Evolutionary conservation across 2,329 filamentous ascomycete genomes (phyloP), one percentile per base, ranked within the genome.

Genomic region (Ophiostoma perfectum): DNA sequence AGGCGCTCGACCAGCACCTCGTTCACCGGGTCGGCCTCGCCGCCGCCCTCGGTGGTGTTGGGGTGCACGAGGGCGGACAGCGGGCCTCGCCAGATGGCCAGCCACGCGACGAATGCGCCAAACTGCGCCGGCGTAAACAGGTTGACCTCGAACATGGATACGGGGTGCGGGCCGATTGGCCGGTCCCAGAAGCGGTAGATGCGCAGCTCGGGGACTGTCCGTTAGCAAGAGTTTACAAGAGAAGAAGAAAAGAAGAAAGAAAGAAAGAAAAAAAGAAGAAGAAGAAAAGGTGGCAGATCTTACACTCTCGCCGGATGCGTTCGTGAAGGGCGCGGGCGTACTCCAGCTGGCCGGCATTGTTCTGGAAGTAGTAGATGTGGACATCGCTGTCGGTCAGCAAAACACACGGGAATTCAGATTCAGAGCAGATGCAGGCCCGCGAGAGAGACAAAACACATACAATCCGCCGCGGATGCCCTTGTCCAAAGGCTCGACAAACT

Each of bases 131-230:
- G 93, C 0, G 89, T 92, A 77, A 94, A 92, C 27, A 97, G 63
- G 73, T 96, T 96, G 63, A 97, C 92, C 78, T 97, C 93, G 74
- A 97, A 97, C 92, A 96, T 97, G 66, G 88, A 90, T 0, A 92
- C 78, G 0, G 90, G 88, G 76, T 97, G 93, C 0, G 93, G 93
- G 0, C 93, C 93, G 41, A 97, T 78, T 0, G 93, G 92, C 14
- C 80, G 78, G 72, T 95, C 89, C 85, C 87, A 96, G 72, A 96
- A 81, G 14, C 78, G 82, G 76, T 97, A 96, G 73, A 96, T 89
- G 67, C 92, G 85, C 18, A 96, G 81, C 76, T 97, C 93, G 8
- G 93, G 92, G 75, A 96, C 90, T 93, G 70, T 14, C 5, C 27
- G 42, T 64, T 47, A 64, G 63, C 8, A 16, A 5, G 7, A 11